Conservation (phyloP, 208 protist species). For the Acanthamoeba sp. region DNA sequence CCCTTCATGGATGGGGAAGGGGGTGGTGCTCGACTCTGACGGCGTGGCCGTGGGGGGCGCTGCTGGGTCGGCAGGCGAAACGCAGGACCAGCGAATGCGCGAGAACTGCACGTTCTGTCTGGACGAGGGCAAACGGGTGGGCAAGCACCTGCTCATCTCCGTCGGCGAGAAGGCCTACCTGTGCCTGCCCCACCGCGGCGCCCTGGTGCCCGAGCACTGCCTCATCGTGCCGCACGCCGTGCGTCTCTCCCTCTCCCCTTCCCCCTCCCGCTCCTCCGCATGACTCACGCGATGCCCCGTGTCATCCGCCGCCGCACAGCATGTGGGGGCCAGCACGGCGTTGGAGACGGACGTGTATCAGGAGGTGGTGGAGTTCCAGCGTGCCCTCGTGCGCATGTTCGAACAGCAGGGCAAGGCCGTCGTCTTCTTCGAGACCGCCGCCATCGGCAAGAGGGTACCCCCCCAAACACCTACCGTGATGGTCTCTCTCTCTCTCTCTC, state of each 20-base stretch:
- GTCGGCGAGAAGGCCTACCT: slow-evolving; percentile 60
- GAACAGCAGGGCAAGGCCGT: slow-evolving; percentile 59
- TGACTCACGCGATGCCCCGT: too few relatives aligned
- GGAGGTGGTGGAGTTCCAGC: slow-evolving; percentile 45
- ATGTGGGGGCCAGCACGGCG: slow-evolving; percentile 24
- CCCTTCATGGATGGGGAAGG: too few relatives aligned
- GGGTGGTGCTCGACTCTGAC: not conserved
- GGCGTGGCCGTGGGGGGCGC: too few relatives aligned
- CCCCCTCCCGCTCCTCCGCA: too few relatives aligned
- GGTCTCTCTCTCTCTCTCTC: too few relatives aligned
- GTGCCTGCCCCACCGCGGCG: not conserved
- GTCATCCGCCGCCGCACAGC: not conserved
- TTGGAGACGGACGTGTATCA: slow-evolving; percentile 69
- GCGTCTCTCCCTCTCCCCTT: not conserved
- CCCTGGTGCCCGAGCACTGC: slow-evolving; percentile 32
- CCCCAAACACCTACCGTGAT: not conserved
- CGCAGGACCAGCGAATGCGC: not conserved
- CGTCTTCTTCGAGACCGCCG: slow-evolving; percentile 78
- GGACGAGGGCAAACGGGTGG: slow-evolving; percentile 36
- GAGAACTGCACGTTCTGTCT: slow-evolving; percentile 75
- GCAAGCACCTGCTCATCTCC: slow-evolving; percentile 70
- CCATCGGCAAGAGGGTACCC: slow-evolving; percentile 71
- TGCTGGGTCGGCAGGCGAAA: slow-evolving; percentile 43
- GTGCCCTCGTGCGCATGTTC: slow-evolving; percentile 73
- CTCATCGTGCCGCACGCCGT: slow-evolving; percentile 63